These are phyloP conservation scores for Ormosia semicastrata DNA, from an alignment of 306 rosid genomes.

Conservation along the genomic window DNA sequence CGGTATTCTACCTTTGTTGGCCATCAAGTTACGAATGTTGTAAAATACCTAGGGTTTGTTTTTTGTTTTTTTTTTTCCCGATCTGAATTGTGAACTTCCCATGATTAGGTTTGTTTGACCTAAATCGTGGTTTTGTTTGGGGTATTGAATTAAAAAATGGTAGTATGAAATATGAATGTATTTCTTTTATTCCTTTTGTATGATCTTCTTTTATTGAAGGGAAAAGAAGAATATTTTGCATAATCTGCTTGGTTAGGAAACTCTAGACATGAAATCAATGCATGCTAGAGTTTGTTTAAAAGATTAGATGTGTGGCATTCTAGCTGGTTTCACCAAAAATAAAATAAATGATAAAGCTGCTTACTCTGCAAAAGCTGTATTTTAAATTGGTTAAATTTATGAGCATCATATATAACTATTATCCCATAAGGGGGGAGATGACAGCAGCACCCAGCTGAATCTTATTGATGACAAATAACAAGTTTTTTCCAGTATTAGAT, in stretches of 20 bases:
- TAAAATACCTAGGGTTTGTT: neutral
- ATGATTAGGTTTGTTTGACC: neutral
- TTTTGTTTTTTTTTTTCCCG: neutral
- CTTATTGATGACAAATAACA: neutral
- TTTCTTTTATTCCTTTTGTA: neutral
- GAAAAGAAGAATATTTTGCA: neutral
- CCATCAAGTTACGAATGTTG: neutral
- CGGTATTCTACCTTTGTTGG: neutral
- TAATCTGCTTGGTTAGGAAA: neutral
- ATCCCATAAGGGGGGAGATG: neutral
- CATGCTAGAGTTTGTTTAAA: neutral
- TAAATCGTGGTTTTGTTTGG: neutral
- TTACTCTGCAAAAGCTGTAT: neutral
- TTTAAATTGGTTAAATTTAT: neutral
- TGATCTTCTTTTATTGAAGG: neutral
- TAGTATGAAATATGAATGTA: neutral
- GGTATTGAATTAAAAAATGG: neutral
- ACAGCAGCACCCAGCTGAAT: neutral
- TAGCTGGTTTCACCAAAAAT: neutral
- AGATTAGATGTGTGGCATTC: neutral
- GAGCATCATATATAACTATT: too few relatives aligned
- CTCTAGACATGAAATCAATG: neutral
- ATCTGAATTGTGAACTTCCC: neutral
- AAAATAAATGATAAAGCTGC: neutral
- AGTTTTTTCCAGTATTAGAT: neutral